Percentiles rank a stretch among this genome's conserved stretches.
Conservation (phyloP, 192 early-diverging fungal genomes). For the Coemansia sp. region DNA sequence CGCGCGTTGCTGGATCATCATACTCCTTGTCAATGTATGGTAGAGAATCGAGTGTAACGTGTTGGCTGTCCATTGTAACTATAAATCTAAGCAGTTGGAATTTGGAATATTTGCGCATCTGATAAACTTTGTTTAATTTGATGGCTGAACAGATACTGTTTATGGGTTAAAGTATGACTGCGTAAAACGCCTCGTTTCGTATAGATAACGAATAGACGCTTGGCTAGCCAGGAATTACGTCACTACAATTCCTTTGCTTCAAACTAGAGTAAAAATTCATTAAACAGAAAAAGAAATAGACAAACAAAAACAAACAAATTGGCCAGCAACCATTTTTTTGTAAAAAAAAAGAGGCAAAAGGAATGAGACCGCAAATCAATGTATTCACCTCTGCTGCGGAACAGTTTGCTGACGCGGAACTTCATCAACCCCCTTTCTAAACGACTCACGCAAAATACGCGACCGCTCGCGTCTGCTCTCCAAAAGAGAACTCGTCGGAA, state of each 20-base stretch:
- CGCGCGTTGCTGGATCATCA: conserved; percentile 28
- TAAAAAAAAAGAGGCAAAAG: background rate
- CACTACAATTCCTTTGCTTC: too few species aligned
- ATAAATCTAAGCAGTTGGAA: background rate
- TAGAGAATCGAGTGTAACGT: conserved; percentile 22
- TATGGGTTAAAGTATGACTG: too few species aligned
- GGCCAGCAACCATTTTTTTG: background rate
- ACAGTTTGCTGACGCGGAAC: conserved; percentile 28
- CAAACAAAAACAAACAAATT: background rate
- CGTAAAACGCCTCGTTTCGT: too few species aligned
- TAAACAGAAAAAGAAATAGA: too few species aligned
- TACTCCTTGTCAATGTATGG: conserved; percentile 55
- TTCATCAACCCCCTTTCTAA: conserved; percentile 26
- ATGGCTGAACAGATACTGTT: too few species aligned
- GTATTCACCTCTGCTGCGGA: conserved; percentile 21
- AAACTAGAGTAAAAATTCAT: too few species aligned
- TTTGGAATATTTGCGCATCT: too few species aligned
- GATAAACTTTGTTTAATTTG: too few species aligned
- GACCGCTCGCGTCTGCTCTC: conserved; percentile 32
- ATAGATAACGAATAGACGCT: too few species aligned
- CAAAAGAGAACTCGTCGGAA: conserved; percentile 13
- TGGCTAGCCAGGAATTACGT: too few species aligned
- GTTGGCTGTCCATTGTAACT: background rate
- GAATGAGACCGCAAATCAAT: background rate
- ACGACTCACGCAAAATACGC: conserved; percentile 31